Evolutionary conservation across 176 grass and related monocot species (phyloP).

Genomic region (Aechmea fasciata): DNA sequence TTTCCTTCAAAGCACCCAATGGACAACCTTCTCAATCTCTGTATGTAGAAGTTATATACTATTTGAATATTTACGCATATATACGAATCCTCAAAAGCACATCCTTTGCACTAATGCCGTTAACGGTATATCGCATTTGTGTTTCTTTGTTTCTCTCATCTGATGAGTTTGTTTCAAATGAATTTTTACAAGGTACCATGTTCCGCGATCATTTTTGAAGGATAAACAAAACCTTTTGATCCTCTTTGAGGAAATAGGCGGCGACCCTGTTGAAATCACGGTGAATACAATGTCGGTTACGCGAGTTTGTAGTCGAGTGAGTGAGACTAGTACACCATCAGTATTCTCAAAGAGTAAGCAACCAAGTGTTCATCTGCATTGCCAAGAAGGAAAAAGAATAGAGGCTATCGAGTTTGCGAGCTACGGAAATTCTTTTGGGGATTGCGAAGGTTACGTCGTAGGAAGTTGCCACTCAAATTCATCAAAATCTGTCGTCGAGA

Average conservation of each 20-base stretch:
- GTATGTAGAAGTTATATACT: slow-evolving; percentile 23
- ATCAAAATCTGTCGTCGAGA: slow-evolving; percentile 22
- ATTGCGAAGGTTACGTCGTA: slow-evolving; percentile 11
- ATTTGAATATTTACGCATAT: too few relatives aligned
- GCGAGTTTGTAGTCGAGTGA: slow-evolving; percentile 19
- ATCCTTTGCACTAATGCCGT: background rate
- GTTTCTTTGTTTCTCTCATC: background rate
- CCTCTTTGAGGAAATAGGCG: slow-evolving; percentile 75
- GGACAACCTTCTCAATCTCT: slow-evolving; percentile 51
- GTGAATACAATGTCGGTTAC: slow-evolving; percentile 51
- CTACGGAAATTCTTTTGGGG: slow-evolving; percentile 35
- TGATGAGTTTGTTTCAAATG: background rate
- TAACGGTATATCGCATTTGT: too few relatives aligned
- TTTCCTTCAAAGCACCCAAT: slow-evolving; percentile 46
- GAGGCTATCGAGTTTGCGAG: slow-evolving; percentile 44
- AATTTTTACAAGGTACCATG: slow-evolving; percentile 50
- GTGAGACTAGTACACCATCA: slow-evolving; percentile 13
- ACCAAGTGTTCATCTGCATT: slow-evolving; percentile 24
- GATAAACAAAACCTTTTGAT: slow-evolving; percentile 47
- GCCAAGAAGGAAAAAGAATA: slow-evolving; percentile 36
- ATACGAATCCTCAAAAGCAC: background rate
- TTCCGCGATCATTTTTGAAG: slow-evolving; percentile 61
- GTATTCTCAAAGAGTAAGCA: slow-evolving; percentile 20
- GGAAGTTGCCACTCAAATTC: slow-evolving; percentile 41
- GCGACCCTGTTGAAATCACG: slow-evolving; percentile 55